Conservation (phyloP, 257 asterid genomes). For the Rehmannia glutinosa region DNA sequence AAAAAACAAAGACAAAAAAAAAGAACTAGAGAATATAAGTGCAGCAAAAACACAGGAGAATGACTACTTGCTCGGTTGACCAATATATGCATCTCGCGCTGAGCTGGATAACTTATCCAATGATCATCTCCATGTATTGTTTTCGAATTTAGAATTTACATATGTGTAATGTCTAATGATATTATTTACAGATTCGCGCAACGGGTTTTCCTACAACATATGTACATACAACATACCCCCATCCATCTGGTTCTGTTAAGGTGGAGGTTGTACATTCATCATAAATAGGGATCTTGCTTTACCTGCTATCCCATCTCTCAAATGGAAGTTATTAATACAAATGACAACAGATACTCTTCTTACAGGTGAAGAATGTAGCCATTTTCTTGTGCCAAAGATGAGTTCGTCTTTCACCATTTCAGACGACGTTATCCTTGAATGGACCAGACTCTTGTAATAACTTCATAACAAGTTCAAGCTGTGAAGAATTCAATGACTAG, state of each 20-base stretch:
- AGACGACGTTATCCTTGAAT: slow-evolving; percentile 50
- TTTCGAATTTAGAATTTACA: background rate
- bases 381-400: background rate
- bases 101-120: background rate
- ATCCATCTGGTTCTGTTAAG: background rate
- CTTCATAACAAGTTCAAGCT: slow-evolving; percentile 76
- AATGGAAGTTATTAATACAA: background rate
- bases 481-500: slow-evolving; percentile 16
- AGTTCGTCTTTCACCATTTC: slow-evolving; percentile 15
- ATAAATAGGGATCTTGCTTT: slow-evolving; percentile 3
- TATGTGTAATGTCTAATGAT: background rate
- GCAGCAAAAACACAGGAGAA: background rate
- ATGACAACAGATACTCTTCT: background rate
- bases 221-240: slow-evolving; percentile 9
- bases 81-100: background rate
- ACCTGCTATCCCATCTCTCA: background rate
- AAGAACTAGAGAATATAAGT: background rate
- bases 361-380: background rate
- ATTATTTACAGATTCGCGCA: background rate
- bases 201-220: background rate
- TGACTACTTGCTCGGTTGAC: background rate
- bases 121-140: background rate
- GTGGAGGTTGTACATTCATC: background rate
- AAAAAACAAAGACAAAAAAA: too few species aligned
- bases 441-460: slow-evolving; percentile 77